These are phyloP conservation scores for Skeletonema costatum DNA, from an alignment of 108 stramenopile species.

Conservation along the genomic window DNA sequence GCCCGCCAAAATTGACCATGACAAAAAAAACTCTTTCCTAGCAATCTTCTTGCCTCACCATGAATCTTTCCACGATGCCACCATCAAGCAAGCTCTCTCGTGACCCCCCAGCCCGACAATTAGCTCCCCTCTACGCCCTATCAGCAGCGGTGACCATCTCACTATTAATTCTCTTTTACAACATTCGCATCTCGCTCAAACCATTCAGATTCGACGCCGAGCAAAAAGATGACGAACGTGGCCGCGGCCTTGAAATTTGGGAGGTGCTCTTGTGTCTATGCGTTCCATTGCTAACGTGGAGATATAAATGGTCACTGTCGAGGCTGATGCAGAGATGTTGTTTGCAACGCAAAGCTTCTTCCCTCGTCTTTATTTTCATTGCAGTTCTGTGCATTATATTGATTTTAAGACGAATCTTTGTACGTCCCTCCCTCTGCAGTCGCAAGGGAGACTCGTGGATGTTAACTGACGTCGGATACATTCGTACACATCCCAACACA, in stretches of 20 bases:
- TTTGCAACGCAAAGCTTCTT: neutral
- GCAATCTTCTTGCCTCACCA: too few relatives aligned
- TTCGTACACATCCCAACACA: conserved; percentile 7
- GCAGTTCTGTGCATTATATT: neutral
- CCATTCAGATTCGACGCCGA: conserved; percentile 8
- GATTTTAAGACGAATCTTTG: neutral
- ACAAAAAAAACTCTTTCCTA: too few relatives aligned
- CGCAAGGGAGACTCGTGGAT: neutral
- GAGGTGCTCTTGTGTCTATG: neutral
- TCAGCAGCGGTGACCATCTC: conserved; percentile 10
- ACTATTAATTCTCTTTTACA: conserved; percentile 4
- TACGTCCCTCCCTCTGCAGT: neutral
- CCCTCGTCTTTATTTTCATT: neutral
- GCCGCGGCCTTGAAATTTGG: conserved; percentile 10
- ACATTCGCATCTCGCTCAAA: conserved; percentile 16
- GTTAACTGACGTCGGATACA: conserved; percentile 26
- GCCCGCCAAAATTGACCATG: too few relatives aligned
- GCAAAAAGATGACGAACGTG: conserved; percentile 15
- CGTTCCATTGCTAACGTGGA: neutral
- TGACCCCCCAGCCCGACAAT: neutral
- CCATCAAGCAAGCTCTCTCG: too few relatives aligned
- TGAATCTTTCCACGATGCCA: too few relatives aligned
- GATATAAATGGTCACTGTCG: neutral
- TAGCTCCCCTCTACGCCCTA: neutral
- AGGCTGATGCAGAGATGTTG: neutral